Base-by-base conservation (phyloP, 2,329 filamentous ascomycete genomes). In the Endoconidiophora laricicola region DNA sequence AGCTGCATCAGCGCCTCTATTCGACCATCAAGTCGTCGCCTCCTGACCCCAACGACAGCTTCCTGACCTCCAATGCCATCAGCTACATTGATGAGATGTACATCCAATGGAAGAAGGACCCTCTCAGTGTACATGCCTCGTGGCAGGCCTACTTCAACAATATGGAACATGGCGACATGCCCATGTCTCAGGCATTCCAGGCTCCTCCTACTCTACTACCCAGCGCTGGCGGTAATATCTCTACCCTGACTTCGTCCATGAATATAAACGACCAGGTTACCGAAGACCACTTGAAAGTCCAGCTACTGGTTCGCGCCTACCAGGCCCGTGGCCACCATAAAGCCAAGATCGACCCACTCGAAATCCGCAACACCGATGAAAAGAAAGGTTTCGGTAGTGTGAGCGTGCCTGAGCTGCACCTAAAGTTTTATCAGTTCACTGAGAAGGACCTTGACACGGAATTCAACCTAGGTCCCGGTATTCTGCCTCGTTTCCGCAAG, bases 21-120 rank as follows among this genome's bases (percentile, higher is more conserved):
- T 70, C 73, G 55, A 74, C 74, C 55, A 38, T 44, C 54, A 63
- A 60, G 57, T 69, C 74, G 50, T 69, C 69, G 52, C 63, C 75
- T 18, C 76, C 78, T 56, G 86, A 94, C 64, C 78, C 88, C 57
- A 94, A 84, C 66, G 91, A 98, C 69, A 94, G 81, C 69, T 98
- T 98, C 74, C 77, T 98, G 55, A 86, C 87, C 56, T 91, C 91
- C 58, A 96, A 86, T 72, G 91, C 90, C 54, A 91, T 91, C 68
- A 95, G 94, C 72, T 98, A 98, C 71, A 86, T 98, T 64, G 91
- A 98, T 67, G 91, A 95, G 73, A 98, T 98, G 91, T 98, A 98
- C 69, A 73, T 95, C 71, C 81, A 88, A 64, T 98, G 91, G 91
- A 94, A 90, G 69, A 74, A 84, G 56, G 87, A 98, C 60, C 88